Base-by-base conservation (phyloP, 306 rosid species). In the Medicago lupulina region DNA sequence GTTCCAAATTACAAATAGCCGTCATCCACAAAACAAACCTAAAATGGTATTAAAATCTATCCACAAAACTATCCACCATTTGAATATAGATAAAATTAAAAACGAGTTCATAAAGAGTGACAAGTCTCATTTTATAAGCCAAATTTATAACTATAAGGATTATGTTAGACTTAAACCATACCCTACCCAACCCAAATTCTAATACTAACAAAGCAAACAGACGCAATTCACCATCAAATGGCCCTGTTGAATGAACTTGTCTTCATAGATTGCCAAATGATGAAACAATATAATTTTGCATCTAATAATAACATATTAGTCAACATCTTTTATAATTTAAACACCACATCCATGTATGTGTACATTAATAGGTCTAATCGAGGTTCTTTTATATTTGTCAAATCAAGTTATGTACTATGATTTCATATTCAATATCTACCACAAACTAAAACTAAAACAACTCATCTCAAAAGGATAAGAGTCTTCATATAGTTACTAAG, bases 401-500 rank as follows among this genome's bases (percentile, higher is more conserved):
- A 73, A 69, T 73, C 70, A 74, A 77, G 81, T 51, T 65, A 39
- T 78, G 68, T 73, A 60, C 74, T 60, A 49, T 74, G 9, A 62
- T 68, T 81, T 23, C 46, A 80, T 64, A 77, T 69, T 47, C 68
- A 73, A 76, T 69, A 74, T 73, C 83, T 49, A 39, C 63, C 69
- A 66, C 79, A 78, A 61, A 57, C 67, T 79, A 71, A 72, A 38
- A 46, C 67, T 64, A 76, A 66, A 14, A 34, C 74, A 76, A 74
- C 80, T 73, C 71, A 82, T 71, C 34, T 71, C 34, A 40, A 75
- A 67, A 34, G 54, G 39, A 61, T 38, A 47, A 58, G 70, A 19
- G 34, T 66, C 64, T 71, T 76, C 67, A 61, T 31, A 59, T 58
- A 76, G 49, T 66, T 76, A 77, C 71, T 75, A 46, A 71, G 39